A percentile compares a stretch with the other conserved stretches of the same genome.
These are phyloP conservation scores for Boletus chippewaensis DNA, from an alignment of 1,284 basidiomycete species.

Conservation along the genomic window DNA sequence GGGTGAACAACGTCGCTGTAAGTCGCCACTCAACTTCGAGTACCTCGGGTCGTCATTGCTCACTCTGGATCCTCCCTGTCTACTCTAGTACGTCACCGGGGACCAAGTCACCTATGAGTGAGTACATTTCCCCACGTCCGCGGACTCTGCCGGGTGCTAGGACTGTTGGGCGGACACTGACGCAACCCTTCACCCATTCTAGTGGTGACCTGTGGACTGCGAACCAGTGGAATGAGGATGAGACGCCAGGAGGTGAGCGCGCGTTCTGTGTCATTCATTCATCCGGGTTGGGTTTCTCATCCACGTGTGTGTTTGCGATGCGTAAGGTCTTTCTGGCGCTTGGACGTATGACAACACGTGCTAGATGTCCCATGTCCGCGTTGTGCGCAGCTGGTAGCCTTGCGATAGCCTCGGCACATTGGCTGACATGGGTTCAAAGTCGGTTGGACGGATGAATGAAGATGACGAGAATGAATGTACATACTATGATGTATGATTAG, in stretches of 20 bases:
- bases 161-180: constrained; percentile 4
- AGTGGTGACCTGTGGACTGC: constrained; percentile 29
- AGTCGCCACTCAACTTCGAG: constrained; percentile 3
- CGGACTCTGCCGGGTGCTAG: too few species aligned
- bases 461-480: too few species aligned
- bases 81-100: constrained; percentile 19
- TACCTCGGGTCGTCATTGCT: not conserved
- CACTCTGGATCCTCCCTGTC: not conserved
- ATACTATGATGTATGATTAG: too few species aligned
- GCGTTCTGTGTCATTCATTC: too few species aligned
- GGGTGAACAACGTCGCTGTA: constrained; percentile 15
- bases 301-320: not conserved
- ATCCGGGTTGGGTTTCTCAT: not conserved
- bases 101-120: constrained; percentile 22
- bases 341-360: constrained; percentile 16
- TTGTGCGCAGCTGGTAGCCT: too few species aligned
- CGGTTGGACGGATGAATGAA: not conserved
- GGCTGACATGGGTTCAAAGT: not conserved
- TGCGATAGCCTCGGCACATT: not conserved
- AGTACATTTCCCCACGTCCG: not conserved
- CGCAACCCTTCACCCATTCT: too few species aligned
- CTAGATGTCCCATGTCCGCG: not conserved
- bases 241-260: constrained; percentile 23
- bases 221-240: constrained; percentile 20
- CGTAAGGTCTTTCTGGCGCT: constrained; percentile 16